Percentiles rank a stretch among this genome's conserved stretches.
Evolutionary conservation across 1,284 basidiomycete species (phyloP).

Genomic region (Ustilago lituana): DNA sequence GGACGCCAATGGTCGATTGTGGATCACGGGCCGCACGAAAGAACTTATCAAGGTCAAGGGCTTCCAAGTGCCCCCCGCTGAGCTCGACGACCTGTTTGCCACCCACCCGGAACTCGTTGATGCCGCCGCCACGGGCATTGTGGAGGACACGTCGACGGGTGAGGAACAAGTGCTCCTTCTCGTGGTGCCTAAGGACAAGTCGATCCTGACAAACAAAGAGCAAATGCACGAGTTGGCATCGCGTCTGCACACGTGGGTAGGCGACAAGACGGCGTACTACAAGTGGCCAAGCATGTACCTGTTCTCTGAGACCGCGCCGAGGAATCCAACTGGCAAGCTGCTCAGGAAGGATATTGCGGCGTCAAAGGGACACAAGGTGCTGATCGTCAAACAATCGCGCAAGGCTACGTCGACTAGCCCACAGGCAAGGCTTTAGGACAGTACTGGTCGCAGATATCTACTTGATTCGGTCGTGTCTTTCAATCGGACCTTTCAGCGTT

Average conservation of each 20-base stretch:
- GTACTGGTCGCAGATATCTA: not conserved
- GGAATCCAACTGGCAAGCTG: slow-evolving; percentile 46
- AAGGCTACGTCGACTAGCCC: slow-evolving; percentile 3
- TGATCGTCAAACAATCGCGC: slow-evolving; percentile 32
- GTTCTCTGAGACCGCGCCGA: slow-evolving; percentile 23
- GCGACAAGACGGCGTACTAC: slow-evolving; percentile 49
- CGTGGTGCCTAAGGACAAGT: slow-evolving; percentile 42
- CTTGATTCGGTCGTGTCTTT: no score
- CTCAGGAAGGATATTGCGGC: slow-evolving; percentile 44
- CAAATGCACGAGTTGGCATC: slow-evolving; percentile 29
- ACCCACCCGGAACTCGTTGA: slow-evolving; percentile 44
- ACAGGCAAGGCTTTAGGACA: slow-evolving; percentile 27
- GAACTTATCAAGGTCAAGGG: slow-evolving; percentile 56
- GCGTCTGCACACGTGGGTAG: slow-evolving; percentile 37
- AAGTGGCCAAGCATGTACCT: slow-evolving; percentile 49
- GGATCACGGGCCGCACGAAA: slow-evolving; percentile 59
- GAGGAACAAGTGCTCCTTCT: slow-evolving; percentile 39
- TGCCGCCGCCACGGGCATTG: slow-evolving; percentile 37
- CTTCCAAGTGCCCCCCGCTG: slow-evolving; percentile 56
- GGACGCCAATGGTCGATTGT: slow-evolving; percentile 49
- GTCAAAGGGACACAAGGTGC: slow-evolving; percentile 14
- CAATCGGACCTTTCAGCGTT: no score
- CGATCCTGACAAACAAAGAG: slow-evolving; percentile 10
- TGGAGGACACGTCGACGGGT: slow-evolving; percentile 28
- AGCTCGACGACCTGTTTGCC: slow-evolving; percentile 50